A percentile compares a stretch with the other conserved stretches of the same genome.
These are phyloP conservation scores for Hordeum vulgare DNA, from an alignment of 176 grass and related monocot species.

Conservation along the genomic window DNA sequence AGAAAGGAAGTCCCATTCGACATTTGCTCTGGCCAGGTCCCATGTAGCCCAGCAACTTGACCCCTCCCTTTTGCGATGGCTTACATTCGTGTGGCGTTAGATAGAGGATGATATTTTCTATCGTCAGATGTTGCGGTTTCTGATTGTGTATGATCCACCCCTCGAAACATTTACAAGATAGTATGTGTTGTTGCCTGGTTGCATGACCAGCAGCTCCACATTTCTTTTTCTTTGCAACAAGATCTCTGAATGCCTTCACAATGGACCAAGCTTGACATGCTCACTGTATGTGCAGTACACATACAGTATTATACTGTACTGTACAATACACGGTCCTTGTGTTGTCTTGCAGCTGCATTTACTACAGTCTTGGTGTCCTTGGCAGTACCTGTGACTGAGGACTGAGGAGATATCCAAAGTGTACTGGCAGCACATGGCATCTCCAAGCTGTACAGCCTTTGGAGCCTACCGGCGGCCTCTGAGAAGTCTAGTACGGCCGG, in stretches of 20 bases:
- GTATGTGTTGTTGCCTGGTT: neutral
- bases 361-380: neutral
- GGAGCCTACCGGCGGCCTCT: neutral
- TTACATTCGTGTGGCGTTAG: neutral
- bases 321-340: neutral
- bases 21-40: neutral
- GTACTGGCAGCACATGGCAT: slow-evolving; percentile 21
- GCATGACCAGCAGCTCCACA: neutral
- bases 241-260: neutral
- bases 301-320: neutral
- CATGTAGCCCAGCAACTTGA: neutral
- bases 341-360: neutral
- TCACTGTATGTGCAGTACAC: neutral
- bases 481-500: neutral
- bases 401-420: neutral
- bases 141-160: neutral
- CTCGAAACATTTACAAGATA: neutral
- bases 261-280: neutral
- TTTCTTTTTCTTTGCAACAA: too few relatives aligned
- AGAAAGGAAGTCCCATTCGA: neutral
- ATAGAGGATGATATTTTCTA: neutral
- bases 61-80: neutral
- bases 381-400: neutral
- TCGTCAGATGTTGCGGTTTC: neutral
- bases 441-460: slow-evolving; percentile 22